Conservation (phyloP, 208 protist species). For the Trichomonas gallinae region DNA sequence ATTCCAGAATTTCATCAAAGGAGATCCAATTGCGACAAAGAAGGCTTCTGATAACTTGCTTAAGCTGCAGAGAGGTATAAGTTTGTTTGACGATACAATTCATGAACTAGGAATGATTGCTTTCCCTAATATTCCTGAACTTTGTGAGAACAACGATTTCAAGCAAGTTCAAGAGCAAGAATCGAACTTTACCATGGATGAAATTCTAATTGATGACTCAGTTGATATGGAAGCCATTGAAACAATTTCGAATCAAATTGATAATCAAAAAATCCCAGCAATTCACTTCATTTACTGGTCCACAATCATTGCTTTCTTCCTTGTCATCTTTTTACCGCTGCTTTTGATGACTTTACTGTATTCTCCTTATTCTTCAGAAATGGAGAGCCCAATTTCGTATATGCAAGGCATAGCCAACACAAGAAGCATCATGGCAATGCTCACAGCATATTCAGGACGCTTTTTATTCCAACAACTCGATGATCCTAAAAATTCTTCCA, state of each 20-base stretch:
- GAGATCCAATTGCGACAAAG: neutral
- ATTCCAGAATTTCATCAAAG: neutral
- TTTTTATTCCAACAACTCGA: neutral
- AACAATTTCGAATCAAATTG: neutral
- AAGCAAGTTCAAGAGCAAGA: neutral
- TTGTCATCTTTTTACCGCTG: neutral
- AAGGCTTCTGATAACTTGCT: neutral
- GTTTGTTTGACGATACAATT: neutral
- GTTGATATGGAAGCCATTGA: neutral
- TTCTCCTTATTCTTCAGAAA: neutral
- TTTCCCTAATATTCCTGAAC: neutral
- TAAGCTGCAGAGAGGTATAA: neutral
- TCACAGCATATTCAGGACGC: neutral
- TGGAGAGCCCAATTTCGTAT: neutral
- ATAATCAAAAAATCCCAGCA: neutral
- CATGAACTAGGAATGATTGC: neutral
- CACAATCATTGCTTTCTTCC: neutral
- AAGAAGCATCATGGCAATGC: neutral
- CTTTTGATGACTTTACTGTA: neutral
- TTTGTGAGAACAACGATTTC: neutral
- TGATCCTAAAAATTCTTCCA: neutral
- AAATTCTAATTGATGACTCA: too few species aligned
- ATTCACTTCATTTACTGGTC: neutral
- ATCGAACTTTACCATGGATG: neutral
- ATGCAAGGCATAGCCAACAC: neutral